These are phyloP conservation scores for Termitomyces heimii DNA, from an alignment of 768 basidiomycete genomes.

Conservation along the genomic window DNA sequence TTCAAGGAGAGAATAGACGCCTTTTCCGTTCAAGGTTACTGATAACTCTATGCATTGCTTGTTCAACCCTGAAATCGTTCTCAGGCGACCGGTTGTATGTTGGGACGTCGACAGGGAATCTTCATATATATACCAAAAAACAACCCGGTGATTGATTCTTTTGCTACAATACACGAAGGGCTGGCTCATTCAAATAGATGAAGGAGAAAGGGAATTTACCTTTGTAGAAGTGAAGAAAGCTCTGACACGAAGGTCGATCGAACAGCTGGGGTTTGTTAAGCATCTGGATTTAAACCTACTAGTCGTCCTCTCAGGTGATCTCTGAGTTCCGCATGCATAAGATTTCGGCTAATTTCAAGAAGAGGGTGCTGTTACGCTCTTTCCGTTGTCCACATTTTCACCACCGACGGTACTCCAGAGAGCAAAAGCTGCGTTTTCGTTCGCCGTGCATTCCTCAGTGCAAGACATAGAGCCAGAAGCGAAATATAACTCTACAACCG, in stretches of 20 bases:
- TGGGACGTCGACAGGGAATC: slow-evolving; percentile 50
- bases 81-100: slow-evolving; percentile 57
- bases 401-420: slow-evolving; percentile 69
- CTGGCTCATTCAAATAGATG: slow-evolving; percentile 17
- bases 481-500: slow-evolving; percentile 15
- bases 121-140: slow-evolving; percentile 47
- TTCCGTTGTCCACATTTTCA: slow-evolving; percentile 66
- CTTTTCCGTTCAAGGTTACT: slow-evolving; percentile 33
- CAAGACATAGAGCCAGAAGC: slow-evolving; percentile 31
- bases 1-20: slow-evolving; percentile 44
- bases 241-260: slow-evolving; percentile 66
- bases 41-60: not conserved
- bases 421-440: slow-evolving; percentile 78
- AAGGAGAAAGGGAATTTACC: slow-evolving; percentile 25
- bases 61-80: not conserved
- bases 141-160: slow-evolving; percentile 24
- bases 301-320: slow-evolving; percentile 73
- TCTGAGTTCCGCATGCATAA: not conserved
- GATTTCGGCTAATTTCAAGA: slow-evolving; percentile 1
- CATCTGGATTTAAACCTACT: slow-evolving; percentile 85
- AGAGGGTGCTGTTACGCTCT: slow-evolving; percentile 75
- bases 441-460: slow-evolving; percentile 65
- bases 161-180: not conserved
- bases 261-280: slow-evolving; percentile 81
- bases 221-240: slow-evolving; percentile 63